Conservation (phyloP, 23 red algal genomes). For the Cyanidium caldarium region DNA sequence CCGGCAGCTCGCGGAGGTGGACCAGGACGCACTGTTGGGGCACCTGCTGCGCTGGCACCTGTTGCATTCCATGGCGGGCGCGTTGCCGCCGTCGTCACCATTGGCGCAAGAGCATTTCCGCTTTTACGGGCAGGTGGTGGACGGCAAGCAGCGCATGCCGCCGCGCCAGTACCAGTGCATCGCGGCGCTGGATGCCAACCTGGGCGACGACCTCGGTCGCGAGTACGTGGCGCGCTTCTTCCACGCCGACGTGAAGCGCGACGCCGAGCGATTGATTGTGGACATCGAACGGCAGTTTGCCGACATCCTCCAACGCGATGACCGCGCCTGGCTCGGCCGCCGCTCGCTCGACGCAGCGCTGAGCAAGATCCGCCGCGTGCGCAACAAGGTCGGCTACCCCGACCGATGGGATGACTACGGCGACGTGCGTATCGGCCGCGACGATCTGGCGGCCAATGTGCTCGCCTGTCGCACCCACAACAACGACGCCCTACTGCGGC, state of each 20-base stretch:
- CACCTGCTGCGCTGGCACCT: conserved; percentile 4
- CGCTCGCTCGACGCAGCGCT: conserved; percentile 21
- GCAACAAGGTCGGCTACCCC: conserved; percentile 62
- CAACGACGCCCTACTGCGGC: conserved; percentile 14
- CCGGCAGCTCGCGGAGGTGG: conserved; percentile 22
- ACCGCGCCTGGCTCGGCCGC: conserved; percentile 40
- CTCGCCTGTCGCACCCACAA: conserved; percentile 13
- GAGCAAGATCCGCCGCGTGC: conserved; percentile 37
- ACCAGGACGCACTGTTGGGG: neutral
- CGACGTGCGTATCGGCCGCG: conserved; percentile 17
- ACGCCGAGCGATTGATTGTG: conserved; percentile 18
- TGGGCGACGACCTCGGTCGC: conserved; percentile 53
- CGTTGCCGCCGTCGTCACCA: neutral
- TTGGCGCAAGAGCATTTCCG: conserved; percentile 1
- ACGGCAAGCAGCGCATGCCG: neutral
- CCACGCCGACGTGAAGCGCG: conserved; percentile 7
- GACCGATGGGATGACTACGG: conserved; percentile 40
- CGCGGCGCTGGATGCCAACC: conserved; percentile 8
- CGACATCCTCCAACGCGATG: conserved; percentile 16
- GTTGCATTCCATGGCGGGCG: neutral
- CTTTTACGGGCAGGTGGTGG: conserved; percentile 6
- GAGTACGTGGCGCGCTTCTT: conserved; percentile 57
- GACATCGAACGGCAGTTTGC: conserved; percentile 51
- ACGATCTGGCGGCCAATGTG: conserved; percentile 29
- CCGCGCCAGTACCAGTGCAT: conserved; percentile 10